A percentile compares a stretch with the other conserved stretches of the same genome.
phyloP scores from a whole-genome alignment of 106 monocot species.

The Dioscorea dumetorum region DNA sequence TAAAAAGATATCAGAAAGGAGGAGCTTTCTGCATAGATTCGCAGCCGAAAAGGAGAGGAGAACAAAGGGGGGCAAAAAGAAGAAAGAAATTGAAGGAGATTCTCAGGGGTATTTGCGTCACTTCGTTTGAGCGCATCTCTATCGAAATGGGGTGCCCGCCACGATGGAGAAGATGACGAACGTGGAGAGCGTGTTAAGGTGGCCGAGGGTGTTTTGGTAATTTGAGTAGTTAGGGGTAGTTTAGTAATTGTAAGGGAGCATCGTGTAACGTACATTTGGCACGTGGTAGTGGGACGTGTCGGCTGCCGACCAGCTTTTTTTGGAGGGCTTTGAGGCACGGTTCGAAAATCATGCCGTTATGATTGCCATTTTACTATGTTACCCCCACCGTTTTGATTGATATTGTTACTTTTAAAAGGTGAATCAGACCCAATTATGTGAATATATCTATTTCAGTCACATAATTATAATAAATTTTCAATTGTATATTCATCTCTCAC shows the following conservation, averaged over 20 bases:
- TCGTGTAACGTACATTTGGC: background rate
- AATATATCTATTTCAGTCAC: too few species aligned
- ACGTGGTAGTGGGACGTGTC: background rate
- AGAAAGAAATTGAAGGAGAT: background rate
- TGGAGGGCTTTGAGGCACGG: background rate
- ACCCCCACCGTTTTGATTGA: background rate
- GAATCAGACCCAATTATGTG: too few species aligned
- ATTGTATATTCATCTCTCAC: too few species aligned
- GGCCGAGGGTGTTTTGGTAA: background rate
- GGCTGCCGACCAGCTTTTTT: background rate
- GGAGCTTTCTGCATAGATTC: background rate
- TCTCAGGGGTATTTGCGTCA: background rate
- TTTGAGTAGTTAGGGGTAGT: background rate
- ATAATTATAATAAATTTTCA: too few species aligned
- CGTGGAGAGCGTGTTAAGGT: too few species aligned
- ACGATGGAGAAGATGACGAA: background rate
- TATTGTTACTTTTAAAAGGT: too few species aligned
- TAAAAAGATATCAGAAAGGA: background rate
- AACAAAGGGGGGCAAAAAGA: background rate
- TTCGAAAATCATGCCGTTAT: background rate
- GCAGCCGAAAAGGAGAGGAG: background rate
- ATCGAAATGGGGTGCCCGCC: background rate
- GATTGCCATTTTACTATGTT: background rate
- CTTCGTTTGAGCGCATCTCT: background rate
- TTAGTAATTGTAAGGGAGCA: background rate